phyloP scores from a whole-genome alignment of 306 rosid species.

The Ziziphus jujuba region DNA sequence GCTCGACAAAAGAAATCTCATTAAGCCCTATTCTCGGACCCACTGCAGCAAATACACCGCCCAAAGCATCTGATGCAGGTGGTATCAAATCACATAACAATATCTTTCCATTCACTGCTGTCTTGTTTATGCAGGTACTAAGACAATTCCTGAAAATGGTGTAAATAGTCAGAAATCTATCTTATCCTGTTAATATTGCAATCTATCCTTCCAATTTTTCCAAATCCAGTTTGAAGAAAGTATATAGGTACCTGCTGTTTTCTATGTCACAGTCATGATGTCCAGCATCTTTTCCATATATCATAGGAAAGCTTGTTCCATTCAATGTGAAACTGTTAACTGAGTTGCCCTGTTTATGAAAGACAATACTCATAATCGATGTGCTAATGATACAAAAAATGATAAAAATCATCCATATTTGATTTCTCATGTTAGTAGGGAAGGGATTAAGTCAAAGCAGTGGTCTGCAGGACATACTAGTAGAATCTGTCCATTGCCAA shows the following conservation, averaged over 20 bases:
- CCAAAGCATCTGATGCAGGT: too few relatives aligned
- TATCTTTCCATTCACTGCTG: conserved; percentile 34
- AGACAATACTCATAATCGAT: too few relatives aligned
- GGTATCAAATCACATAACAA: too few relatives aligned
- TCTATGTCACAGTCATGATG: conserved; percentile 19
- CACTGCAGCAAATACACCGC: conserved; percentile 13
- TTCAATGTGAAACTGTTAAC: conserved; percentile 25
- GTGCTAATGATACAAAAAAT: background rate
- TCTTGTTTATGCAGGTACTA: conserved; percentile 1
- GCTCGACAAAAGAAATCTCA: background rate
- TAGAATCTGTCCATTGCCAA: conserved; percentile 37
- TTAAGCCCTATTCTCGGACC: background rate
- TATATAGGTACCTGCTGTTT: too few relatives aligned
- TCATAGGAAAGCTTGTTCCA: conserved; percentile 21
- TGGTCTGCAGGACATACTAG: background rate
- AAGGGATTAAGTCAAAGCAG: conserved; percentile 19
- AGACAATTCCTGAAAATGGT: background rate
- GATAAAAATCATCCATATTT: background rate
- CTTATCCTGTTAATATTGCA: background rate
- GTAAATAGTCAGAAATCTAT: background rate
- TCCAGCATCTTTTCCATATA: conserved; percentile 20
- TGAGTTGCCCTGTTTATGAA: conserved; percentile 26
- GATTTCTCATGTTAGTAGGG: background rate
- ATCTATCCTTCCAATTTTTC: background rate
- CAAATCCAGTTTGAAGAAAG: background rate